These are phyloP conservation scores for Domatiomyces globalis DNA, from an alignment of 2,329 filamentous ascomycete genomes.

Conservation along the genomic window DNA sequence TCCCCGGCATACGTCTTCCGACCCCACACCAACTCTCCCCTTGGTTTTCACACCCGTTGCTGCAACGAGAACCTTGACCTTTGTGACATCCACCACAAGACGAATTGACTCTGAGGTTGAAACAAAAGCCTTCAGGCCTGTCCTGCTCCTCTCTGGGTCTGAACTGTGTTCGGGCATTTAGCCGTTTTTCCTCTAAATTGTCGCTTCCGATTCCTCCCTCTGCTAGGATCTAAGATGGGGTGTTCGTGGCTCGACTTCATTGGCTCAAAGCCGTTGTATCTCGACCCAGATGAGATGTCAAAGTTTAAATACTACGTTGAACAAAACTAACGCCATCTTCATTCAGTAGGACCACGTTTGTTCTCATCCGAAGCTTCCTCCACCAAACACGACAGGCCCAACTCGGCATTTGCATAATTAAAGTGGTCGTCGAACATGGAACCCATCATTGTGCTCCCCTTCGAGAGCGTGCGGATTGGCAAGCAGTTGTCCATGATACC, in stretches of 20 bases:
- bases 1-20: not conserved
- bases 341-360: not conserved
- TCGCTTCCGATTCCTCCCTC: not conserved
- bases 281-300: not conserved
- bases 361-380: not conserved
- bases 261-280: not conserved
- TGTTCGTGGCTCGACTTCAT: not conserved
- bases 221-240: not conserved
- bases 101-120: not conserved
- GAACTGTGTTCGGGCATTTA: not conserved
- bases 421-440: not conserved
- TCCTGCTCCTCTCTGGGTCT: not conserved
- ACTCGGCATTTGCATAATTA: not conserved
- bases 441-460: not conserved
- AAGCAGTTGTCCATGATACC: not conserved
- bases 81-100: not conserved
- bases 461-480: not conserved
- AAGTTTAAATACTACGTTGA: not conserved
- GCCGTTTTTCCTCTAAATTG: not conserved
- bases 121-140: not conserved
- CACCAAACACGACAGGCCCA: not conserved
- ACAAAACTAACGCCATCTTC: not conserved
- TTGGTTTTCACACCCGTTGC: not conserved
- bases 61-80: not conserved
- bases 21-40: not conserved